Percentiles rank a stretch among this genome's conserved stretches.
Evolutionary conservation across 176 grass and related monocot species (phyloP).

Genomic region (Phoenix roebelenii): DNA sequence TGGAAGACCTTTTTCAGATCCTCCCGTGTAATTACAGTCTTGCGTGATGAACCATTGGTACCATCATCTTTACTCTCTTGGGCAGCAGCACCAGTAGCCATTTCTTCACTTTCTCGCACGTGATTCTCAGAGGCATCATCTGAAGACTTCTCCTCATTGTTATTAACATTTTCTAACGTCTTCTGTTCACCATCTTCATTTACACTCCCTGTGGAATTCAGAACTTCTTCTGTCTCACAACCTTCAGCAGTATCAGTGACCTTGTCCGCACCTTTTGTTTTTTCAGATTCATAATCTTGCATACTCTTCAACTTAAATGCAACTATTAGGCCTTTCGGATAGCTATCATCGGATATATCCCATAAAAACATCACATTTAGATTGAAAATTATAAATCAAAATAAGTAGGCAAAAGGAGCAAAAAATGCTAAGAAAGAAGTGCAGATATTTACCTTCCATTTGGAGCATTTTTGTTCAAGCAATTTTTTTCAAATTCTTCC

Average conservation of each 20-base stretch:
- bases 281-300: constrained; percentile 11
- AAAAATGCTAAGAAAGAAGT: constrained; percentile 3
- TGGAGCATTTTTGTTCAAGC: constrained; percentile 22
- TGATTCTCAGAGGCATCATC: constrained; percentile 11
- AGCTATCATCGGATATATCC: constrained; percentile 31
- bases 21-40: constrained; percentile 47
- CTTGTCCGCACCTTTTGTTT: constrained; percentile 38
- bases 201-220: constrained; percentile 16
- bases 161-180: constrained; percentile 14
- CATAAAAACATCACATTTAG: constrained; percentile 9
- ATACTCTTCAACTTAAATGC: constrained; percentile 78
- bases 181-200: constrained; percentile 20
- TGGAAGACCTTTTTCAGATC: constrained; percentile 59
- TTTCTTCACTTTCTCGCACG: constrained; percentile 11
- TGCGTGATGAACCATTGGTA: constrained; percentile 10
- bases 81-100: constrained; percentile 3
- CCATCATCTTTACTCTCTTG: constrained; percentile 20
- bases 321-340: constrained; percentile 72
- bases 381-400: constrained; percentile 6
- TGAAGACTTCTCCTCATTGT: constrained; percentile 16
- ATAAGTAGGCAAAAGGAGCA: constrained; percentile 5
- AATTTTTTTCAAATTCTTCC: constrained; percentile 36
- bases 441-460: constrained; percentile 41
- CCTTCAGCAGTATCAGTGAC: constrained; percentile 13
- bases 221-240: constrained; percentile 20